phyloP scores from a whole-genome alignment of 352 stramenopile genomes.

The Phytophthora brassicae region DNA sequence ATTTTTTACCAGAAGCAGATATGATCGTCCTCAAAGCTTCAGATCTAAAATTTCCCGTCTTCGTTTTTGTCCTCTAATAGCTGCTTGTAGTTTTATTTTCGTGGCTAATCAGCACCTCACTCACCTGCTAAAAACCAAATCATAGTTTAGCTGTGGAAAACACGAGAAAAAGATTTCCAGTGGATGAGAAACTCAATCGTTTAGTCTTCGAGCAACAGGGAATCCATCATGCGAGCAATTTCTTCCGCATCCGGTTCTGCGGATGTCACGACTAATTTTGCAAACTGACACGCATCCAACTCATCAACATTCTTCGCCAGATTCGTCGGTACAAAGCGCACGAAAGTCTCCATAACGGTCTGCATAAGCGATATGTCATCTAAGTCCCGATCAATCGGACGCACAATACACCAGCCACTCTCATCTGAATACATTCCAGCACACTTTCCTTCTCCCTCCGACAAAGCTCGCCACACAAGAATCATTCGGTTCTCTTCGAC shows the following conservation, averaged over 20 bases:
- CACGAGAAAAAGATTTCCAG: no score
- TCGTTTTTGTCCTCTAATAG: no score
- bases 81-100: no score
- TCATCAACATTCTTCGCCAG: neutral
- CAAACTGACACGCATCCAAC: constrained; percentile 23
- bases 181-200: neutral
- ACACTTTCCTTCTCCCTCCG: constrained; percentile 27
- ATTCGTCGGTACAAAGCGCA: constrained; percentile 25
- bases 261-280: constrained; percentile 30
- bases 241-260: constrained; percentile 25
- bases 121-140: no score
- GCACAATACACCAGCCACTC: constrained; percentile 37
- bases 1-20: no score
- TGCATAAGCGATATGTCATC: neutral
- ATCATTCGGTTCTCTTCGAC: constrained; percentile 41
- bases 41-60: no score
- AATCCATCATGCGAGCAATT: constrained; percentile 31
- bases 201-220: constrained; percentile 15
- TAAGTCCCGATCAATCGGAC: neutral
- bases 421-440: constrained; percentile 45
- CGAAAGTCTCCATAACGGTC: constrained; percentile 27
- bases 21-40: no score
- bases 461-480: constrained; percentile 47
- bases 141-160: no score
- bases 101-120: no score